Evolutionary conservation across 805 yeast genomes (phyloP).

Genomic region (Candida michaelii): DNA sequence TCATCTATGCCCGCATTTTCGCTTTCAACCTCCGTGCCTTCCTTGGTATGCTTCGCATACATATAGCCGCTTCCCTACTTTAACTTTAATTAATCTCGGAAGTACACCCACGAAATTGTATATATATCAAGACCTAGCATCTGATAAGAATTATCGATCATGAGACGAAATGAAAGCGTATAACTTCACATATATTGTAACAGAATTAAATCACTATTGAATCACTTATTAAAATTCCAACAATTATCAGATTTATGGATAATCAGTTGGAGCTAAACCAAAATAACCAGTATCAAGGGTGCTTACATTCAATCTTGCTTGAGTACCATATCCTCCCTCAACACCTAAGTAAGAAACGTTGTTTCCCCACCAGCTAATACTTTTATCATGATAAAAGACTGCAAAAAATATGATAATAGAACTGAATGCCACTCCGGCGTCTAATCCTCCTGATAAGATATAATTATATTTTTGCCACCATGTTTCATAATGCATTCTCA

Average conservation of each 20-base stretch:
- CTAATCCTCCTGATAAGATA: constrained; percentile 29
- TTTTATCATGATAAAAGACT: constrained; percentile 31
- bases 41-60: no score
- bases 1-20: no score
- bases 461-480: constrained; percentile 41
- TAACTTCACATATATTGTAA: not conserved
- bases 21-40: no score
- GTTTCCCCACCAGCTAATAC: constrained; percentile 34
- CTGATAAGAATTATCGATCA: no score
- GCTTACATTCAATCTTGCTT: constrained; percentile 12
- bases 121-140: no score
- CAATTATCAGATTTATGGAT: constrained; percentile 8
- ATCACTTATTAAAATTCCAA: no score
- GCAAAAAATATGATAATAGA: constrained; percentile 38
- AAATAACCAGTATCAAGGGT: constrained; percentile 32
- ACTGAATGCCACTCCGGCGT: constrained; percentile 36
- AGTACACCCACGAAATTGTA: no score
- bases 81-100: no score
- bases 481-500: constrained; percentile 25
- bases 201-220: not conserved
- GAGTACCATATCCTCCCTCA: constrained; percentile 31
- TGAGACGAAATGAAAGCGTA: no score
- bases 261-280: constrained; percentile 23
- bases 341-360: constrained; percentile 28
- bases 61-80: no score